Base-by-base conservation (phyloP, 495 filamentous ascomycete species). In the Emericellopsis terricola region DNA sequence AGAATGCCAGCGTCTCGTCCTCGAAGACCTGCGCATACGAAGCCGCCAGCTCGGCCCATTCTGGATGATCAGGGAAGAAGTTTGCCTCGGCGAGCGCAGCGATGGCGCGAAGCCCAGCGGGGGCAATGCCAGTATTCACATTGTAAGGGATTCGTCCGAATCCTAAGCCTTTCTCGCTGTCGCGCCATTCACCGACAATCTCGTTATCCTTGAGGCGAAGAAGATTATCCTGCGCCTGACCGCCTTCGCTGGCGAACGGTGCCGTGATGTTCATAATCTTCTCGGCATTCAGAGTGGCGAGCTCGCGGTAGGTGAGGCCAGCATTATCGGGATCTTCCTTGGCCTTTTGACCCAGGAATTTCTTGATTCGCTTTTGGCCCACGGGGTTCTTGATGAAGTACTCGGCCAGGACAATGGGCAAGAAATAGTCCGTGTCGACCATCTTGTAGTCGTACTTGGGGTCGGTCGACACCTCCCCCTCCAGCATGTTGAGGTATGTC, bases 351-450 rank as follows among this genome's bases (percentile, higher is more conserved):
- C 53, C 47, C 29, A 75, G 51, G 42, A 78, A 73, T 0, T 46
- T 38, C 0, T 41, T 29, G n/a, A 44, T 46, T 24, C 68, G 50
- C 1, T 44, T 43, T 28, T 44, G 42, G 6, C 70, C 70, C 10
- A 53, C 40, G 0, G 46, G 37, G 10, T 61, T 64, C 18, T 65
- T 44, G 13, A 72, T 36, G 32, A 78, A 69, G 46, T 77, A 77
- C 30, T 61, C 56, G 29, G 68, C 52, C 55, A 78, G 59, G 18
- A 72, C 41, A 11, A 73, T 47, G 3, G 64, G 64, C 2, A 76
- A 55, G 38, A 59, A 76, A 40, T 67, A 75, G 40, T 78, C 69
- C n/a, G 71, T 63, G 39, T 78, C 73, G 21, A 78, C 49, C 73
- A 77, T 78, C 32, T 60, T 64, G 40, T 78, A 77, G 35, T 68